Evolutionary conservation across 805 yeast species (phyloP).

Genomic region (Zygosaccharomyces rouxii): DNA sequence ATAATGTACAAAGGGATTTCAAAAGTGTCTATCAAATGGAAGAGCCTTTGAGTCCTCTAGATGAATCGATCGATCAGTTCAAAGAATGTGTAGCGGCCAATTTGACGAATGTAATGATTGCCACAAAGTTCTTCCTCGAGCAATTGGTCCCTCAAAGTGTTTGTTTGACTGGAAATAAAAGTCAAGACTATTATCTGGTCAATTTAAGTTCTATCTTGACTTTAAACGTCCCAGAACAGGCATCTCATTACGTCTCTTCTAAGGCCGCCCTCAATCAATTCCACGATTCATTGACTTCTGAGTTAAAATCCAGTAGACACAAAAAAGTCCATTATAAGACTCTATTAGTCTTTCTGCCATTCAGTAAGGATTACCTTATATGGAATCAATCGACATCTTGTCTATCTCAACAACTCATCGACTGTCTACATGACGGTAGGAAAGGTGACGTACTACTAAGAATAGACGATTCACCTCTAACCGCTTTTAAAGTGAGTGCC

Average conservation of each 20-base stretch:
- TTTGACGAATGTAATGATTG: slow-evolving; percentile 22
- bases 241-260: slow-evolving; percentile 13
- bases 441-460: slow-evolving; percentile 12
- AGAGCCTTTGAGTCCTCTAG: not conserved
- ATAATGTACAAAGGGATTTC: slow-evolving; percentile 20
- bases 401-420: slow-evolving; percentile 11
- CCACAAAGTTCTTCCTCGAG: slow-evolving; percentile 19
- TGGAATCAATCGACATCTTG: slow-evolving; percentile 7
- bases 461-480: not conserved
- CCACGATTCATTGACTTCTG: slow-evolving; percentile 27
- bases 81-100: slow-evolving; percentile 16
- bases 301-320: slow-evolving; percentile 7
- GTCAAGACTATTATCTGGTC: slow-evolving; percentile 17
- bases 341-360: slow-evolving; percentile 15
- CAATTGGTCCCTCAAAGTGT: slow-evolving; percentile 12
- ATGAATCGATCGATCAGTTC: slow-evolving; percentile 9
- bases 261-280: slow-evolving; percentile 26
- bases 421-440: slow-evolving; percentile 16
- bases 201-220: slow-evolving; percentile 15
- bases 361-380: not conserved
- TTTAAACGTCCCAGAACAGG: slow-evolving; percentile 1
- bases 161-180: not conserved
- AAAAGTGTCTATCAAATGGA: slow-evolving; percentile 3
- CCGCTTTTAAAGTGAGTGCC: slow-evolving; percentile 4
- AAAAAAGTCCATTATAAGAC: slow-evolving; percentile 9